Evolutionary conservation across 2,329 filamentous ascomycete species (phyloP).

Genomic region (Cylindrodendrum hubeiense): DNA sequence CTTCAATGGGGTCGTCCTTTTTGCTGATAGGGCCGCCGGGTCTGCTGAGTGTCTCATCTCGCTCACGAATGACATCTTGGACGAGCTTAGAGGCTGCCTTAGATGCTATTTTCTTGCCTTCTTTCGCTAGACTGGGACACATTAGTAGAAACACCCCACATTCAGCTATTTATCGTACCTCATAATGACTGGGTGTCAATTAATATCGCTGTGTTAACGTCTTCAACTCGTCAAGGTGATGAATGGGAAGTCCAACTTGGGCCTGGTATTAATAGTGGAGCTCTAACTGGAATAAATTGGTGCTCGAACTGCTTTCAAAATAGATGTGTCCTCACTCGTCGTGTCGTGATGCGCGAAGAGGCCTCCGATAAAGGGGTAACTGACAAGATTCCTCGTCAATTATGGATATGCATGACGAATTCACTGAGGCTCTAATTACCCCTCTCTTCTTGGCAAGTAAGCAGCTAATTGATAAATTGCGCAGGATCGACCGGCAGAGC

Average conservation of each 20-base stretch:
- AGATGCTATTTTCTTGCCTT: neutral
- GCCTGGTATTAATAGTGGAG: too few relatives aligned
- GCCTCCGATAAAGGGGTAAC: neutral
- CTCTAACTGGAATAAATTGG: too few relatives aligned
- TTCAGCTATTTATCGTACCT: neutral
- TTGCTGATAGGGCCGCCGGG: neutral
- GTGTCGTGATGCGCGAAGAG: neutral
- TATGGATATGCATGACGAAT: neutral
- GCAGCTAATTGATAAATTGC: neutral
- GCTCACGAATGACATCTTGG: conserved; percentile 1
- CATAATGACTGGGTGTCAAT: neutral
- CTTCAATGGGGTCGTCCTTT: conserved; percentile 7
- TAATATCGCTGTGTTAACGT: neutral
- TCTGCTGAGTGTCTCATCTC: neutral
- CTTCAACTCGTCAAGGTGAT: too few relatives aligned
- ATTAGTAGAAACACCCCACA: neutral
- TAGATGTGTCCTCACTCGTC: neutral
- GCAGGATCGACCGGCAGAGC: neutral
- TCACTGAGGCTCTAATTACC: neutral
- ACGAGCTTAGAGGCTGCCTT: neutral
- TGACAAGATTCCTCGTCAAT: neutral
- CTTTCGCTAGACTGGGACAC: neutral
- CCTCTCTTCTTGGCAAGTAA: neutral
- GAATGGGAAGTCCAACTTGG: too few relatives aligned
- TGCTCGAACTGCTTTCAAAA: too few relatives aligned